These are phyloP conservation scores for Carex cristatella DNA, from an alignment of 176 grass and related monocot species.

Conservation along the genomic window DNA sequence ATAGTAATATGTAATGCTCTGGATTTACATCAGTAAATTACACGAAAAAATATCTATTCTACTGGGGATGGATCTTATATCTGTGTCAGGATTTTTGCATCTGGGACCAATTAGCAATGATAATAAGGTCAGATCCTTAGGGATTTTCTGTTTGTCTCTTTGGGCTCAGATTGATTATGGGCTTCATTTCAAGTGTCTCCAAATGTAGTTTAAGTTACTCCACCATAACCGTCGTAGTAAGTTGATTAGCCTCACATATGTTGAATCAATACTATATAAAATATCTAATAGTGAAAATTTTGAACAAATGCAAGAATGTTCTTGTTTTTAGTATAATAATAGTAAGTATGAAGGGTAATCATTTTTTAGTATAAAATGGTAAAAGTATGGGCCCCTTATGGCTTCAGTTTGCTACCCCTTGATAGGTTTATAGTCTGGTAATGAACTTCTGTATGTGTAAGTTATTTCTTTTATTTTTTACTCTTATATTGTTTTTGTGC, in stretches of 20 bases:
- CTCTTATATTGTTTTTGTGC: background rate
- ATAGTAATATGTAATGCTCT: background rate
- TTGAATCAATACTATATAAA: background rate
- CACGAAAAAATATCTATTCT: background rate
- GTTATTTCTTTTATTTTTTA: background rate
- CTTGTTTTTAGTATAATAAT: background rate
- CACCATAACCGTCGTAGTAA: background rate
- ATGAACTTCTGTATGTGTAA: background rate
- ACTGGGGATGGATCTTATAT: constrained; percentile 1
- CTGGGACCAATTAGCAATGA: constrained; percentile 8
- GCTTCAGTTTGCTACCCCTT: background rate
- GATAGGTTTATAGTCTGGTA: background rate
- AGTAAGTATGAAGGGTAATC: background rate
- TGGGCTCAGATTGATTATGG: constrained; percentile 19
- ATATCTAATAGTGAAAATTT: background rate
- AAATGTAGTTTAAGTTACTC: background rate
- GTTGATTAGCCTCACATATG: background rate
- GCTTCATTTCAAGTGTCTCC: background rate
- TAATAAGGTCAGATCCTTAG: constrained; percentile 18
- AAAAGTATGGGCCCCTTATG: background rate
- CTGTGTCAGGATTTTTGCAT: constrained; percentile 10
- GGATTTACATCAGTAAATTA: background rate
- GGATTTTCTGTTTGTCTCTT: constrained; percentile 28
- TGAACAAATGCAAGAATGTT: background rate
- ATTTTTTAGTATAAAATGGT: constrained; percentile 1